Base-by-base conservation (phyloP, 352 stramenopile species). In the Aphanomyces astaci region DNA sequence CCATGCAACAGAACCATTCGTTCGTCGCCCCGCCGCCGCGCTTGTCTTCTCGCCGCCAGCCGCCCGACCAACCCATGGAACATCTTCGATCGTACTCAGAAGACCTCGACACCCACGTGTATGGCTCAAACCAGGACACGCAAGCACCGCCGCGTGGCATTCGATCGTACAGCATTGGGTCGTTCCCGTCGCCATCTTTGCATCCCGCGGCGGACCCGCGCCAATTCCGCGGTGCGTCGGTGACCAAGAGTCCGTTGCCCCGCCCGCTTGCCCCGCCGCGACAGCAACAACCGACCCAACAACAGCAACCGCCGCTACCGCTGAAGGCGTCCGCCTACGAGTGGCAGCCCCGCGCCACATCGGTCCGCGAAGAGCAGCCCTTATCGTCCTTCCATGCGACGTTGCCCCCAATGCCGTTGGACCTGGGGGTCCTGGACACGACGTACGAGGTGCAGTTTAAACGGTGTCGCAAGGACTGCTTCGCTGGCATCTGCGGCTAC, bases 371-470 rank as follows among this genome's bases (percentile, higher is more conserved):
- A 15, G 36, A 43, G 36, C 7, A 43, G 7, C 36, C 15, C 36
- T 43, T 7, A 25, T 32, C 22, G 19, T 59, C 51, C 19, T 24
- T 32, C 51, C 24, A 32, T n/a, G 25, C 25, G 36, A 43, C 36
- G 36, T 7, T 15, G 36, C 51, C 51, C 1, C 51, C 51, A 59
- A 11, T 59, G 17, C 51, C 51, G 30, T 25, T 59, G 19, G 25
- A 59, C 15, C 25, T 32, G 5, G 24, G 25, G 7, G 30, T 13
- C 51, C 30, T 33, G 11, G 60, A 67, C 17, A 45, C 60, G 33
- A 63, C 40, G 24, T 93, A 88, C 74, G 81, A 77, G 55, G 76
- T 94, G 45, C 88, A 92, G 70, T 94, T 94, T 62, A 94, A 94
- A 68, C 75, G 83, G 3, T 87, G 71, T 56, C 78, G 85, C 52